Evolutionary conservation across 176 grass and related monocot species (phyloP), one percentile per base, ranked within the genome.

Genomic region (Areca catechu): DNA sequence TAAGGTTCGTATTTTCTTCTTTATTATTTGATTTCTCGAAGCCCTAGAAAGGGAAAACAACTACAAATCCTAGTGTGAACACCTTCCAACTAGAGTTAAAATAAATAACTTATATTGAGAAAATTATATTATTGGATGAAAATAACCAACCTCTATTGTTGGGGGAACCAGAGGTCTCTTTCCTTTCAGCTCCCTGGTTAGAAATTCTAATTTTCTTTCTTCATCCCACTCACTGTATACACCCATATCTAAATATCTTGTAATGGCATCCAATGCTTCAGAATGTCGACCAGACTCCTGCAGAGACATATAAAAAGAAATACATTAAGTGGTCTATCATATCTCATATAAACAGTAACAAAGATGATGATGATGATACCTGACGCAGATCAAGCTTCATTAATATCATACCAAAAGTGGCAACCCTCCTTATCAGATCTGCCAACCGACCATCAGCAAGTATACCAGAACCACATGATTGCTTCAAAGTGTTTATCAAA

Each of bases 311-410:
- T 16, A 20, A 43, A 34, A 56, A 43, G 34, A 43, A 43, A 43
- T 2, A 12, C 1, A 43, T 43, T 43, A 12, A 43, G 7, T 43
- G 10, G 9, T 43, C 34, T 43, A 43, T 43, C 34, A 43, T 43
- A 12, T 43, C 10, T 43, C 34, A 10, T 43, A 43, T 14, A 12
- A n/a, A 65, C 65, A 48, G 10, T 43, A 53, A 20, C 14, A 51
- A 57, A 24, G 34, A 63, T 28, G 16, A 53, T 23, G 55, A 48
- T 20, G 48, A 7, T 43, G 34, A 19, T 52, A 95, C 89, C 84
- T 90, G 92, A 20, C 92, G 92, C 34, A 96, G 56, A 22, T 96
- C 92, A 17, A 96, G 77, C 74, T 96, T 96, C 86, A 90, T 90
- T 57, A 96, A 54, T 50, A 82, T 83, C 86, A 96, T 81, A 58